Base-by-base conservation (phyloP, 176 grass and related monocot genomes). In the Lolium perenne region DNA sequence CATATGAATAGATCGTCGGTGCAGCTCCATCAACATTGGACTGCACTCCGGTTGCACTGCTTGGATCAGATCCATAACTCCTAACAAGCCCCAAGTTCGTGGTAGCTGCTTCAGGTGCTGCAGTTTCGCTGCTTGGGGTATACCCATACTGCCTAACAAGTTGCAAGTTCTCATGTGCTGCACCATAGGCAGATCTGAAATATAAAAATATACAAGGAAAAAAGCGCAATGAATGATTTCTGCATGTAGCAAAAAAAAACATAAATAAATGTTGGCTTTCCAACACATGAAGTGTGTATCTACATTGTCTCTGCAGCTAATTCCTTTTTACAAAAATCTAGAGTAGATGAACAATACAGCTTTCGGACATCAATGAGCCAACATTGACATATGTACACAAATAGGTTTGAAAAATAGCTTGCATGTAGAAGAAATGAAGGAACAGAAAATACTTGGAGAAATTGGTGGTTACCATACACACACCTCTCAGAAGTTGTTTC, bases 401-500 rank as follows among this genome's bases (percentile, higher is more conserved):
- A 22, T 16, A 14, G 41, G 14, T 67, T 49, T 40, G n/a, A 46
- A 25, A 87, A 25, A n/a, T 14, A 68, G 48, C 49, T 65, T 76
- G 5, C 35, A 74, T 45, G 35, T 25, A 53, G 50, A 12, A 87
- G 14, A 80, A 26, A 76, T n/a, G 43, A 87, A 54, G 23, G 75
- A 35, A 69, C 68, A 43, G 0, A 32, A 80, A 80, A 25, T 60
- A 78, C 17, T 50, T n/a, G 14, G 61, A 47, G 50, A 16, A 82
- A 82, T 29, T 38, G 63, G 51, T 32, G 38, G n/a, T 21, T 67
- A 82, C 32, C 73, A 50, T 86, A 68, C 17, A 16, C 17, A 16
- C 91, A 93, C 92, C 89, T 53, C 69, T 32, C 76, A 29, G 55
- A 62, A 70, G 60, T 47, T 70, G 49, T 86, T 80, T 83, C 83